phyloP scores from a whole-genome alignment of 202 grass and related monocot species.

The Zoysia matrella region DNA sequence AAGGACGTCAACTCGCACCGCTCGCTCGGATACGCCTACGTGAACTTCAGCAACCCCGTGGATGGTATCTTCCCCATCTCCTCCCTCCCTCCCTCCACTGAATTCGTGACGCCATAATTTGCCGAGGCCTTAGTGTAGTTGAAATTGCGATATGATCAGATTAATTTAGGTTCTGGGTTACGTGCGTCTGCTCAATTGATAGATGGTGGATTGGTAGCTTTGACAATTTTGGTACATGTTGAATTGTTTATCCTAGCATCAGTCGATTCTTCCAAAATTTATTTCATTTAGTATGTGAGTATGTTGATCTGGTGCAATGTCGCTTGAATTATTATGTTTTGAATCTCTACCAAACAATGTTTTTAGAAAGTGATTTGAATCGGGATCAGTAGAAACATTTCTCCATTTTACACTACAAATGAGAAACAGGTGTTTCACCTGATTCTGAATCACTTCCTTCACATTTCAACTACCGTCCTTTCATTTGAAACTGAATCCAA shows the following conservation, averaged over 20 bases:
- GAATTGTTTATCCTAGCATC: slow-evolving; percentile 5
- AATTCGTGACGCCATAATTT: not conserved
- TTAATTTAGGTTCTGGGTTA: too few species aligned
- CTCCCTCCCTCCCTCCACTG: not conserved
- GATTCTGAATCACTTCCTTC: too few species aligned
- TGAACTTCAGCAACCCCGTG: slow-evolving; percentile 60
- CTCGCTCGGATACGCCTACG: too few species aligned
- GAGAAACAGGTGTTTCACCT: too few species aligned
- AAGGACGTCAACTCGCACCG: slow-evolving; percentile 54
- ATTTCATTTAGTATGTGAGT: not conserved
- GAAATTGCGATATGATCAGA: slow-evolving; percentile 21
- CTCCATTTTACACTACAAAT: too few species aligned
- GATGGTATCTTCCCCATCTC: slow-evolving; percentile 55
- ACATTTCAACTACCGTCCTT: too few species aligned
- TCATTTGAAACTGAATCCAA: too few species aligned
- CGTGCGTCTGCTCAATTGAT: not conserved
- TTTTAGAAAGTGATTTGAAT: too few species aligned
- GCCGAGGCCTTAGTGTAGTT: not conserved
- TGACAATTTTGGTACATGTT: not conserved
- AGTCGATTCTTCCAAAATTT: not conserved
- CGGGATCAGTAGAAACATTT: too few species aligned
- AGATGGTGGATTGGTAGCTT: too few species aligned
- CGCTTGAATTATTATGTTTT: slow-evolving; percentile 19
- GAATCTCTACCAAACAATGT: too few species aligned
- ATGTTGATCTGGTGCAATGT: not conserved